Evolutionary conservation across 306 rosid species (phyloP).

Genomic region (Vicia faba): DNA sequence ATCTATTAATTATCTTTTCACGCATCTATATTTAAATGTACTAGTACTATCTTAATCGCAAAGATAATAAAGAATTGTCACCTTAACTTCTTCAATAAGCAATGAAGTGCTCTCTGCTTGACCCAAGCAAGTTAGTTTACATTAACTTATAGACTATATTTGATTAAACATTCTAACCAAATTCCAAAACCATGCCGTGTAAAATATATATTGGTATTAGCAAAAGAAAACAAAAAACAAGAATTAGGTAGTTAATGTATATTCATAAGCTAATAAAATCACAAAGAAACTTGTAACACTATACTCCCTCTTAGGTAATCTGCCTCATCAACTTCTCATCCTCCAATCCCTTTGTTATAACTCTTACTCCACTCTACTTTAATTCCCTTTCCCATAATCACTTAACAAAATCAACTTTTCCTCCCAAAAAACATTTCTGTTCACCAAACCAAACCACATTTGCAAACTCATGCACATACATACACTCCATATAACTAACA

Average conservation of each 20-base stretch:
- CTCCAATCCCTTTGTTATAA: not conserved
- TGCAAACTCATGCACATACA: slow-evolving; percentile 6
- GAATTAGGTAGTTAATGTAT: too few species aligned
- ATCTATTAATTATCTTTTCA: too few species aligned
- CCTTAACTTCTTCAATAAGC: not conserved
- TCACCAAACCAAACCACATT: slow-evolving; percentile 69
- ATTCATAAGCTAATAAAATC: not conserved
- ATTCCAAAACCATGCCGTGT: too few species aligned
- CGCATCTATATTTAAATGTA: not conserved
- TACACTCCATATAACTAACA: slow-evolving; percentile 34
- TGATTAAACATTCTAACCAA: too few species aligned
- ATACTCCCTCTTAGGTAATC: slow-evolving; percentile 57
- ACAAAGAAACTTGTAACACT: slow-evolving; percentile 28
- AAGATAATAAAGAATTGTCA: too few species aligned
- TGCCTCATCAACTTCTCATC: slow-evolving; percentile 51
- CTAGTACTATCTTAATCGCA: not conserved
- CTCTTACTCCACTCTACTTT: not conserved
- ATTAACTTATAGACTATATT: too few species aligned
- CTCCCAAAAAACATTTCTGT: slow-evolving; percentile 49
- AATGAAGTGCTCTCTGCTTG: not conserved
- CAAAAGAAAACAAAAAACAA: too few species aligned
- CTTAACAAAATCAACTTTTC: slow-evolving; percentile 4
- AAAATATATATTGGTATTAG: too few species aligned
- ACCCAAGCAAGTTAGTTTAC: not conserved
- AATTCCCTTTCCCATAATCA: slow-evolving; percentile 5